phyloP scores from a whole-genome alignment of 2,329 filamentous ascomycete genomes.

The Bipolaris victoriae region DNA sequence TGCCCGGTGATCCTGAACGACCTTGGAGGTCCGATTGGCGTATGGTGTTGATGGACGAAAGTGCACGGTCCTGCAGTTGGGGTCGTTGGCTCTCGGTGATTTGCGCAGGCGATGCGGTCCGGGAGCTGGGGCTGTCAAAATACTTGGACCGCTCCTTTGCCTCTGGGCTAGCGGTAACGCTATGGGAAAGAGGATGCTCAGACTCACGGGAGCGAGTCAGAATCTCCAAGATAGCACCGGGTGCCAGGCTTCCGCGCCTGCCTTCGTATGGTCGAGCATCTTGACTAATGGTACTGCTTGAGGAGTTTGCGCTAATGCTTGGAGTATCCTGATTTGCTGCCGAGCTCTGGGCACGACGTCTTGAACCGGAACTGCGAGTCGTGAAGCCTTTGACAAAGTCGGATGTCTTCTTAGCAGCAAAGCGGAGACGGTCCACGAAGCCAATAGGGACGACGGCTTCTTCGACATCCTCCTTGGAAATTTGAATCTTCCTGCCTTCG shows the following conservation, averaged over 20 bases:
- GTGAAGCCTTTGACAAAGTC: constrained; percentile 38
- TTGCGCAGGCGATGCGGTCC: constrained; percentile 50
- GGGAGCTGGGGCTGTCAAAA: constrained; percentile 47
- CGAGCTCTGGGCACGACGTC: constrained; percentile 62
- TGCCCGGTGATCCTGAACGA: constrained; percentile 45
- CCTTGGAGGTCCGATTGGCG: constrained; percentile 49
- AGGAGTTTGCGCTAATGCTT: constrained; percentile 60
- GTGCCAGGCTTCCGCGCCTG: constrained; percentile 63
- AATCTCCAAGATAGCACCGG: constrained; percentile 63
- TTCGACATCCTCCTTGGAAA: constrained; percentile 90
- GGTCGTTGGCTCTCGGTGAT: constrained; percentile 35
- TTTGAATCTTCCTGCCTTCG: constrained; percentile 84
- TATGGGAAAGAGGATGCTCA: constrained; percentile 78
- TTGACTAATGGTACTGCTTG: constrained; percentile 62
- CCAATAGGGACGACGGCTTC: constrained; percentile 88
- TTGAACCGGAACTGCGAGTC: constrained; percentile 48
- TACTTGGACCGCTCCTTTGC: constrained; percentile 46
- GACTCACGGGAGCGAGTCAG: constrained; percentile 58
- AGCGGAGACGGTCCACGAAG: constrained; percentile 82
- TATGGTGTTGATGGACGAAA: constrained; percentile 56
- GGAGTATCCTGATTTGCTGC: constrained; percentile 61
- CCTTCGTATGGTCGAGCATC: constrained; percentile 59
- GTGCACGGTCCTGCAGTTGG: constrained; percentile 47
- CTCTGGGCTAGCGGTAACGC: constrained; percentile 73
- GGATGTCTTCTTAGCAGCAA: constrained; percentile 62